These are phyloP conservation scores for Sambucus nigra DNA, from an alignment of 129 eudicot genomes.

Conservation along the genomic window DNA sequence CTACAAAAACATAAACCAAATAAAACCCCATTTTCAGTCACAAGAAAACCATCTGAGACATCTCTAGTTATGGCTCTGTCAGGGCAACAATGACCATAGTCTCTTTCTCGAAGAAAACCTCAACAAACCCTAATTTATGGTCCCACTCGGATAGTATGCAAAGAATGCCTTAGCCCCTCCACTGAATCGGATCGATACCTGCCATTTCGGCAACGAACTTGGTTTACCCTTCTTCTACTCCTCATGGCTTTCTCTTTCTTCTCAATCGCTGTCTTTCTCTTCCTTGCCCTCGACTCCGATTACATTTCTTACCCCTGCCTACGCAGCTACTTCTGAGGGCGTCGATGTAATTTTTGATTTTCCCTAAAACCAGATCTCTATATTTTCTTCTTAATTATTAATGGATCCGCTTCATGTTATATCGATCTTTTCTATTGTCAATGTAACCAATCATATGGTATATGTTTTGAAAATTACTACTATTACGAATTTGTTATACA, in stretches of 20 bases:
- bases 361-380: too few relatives aligned
- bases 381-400: too few relatives aligned
- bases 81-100: slow-evolving; percentile 35
- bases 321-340: slow-evolving; percentile 64
- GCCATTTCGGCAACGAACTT: slow-evolving; percentile 66
- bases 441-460: too few relatives aligned
- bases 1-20: too few relatives aligned
- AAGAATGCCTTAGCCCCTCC: slow-evolving; percentile 22
- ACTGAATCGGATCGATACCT: slow-evolving; percentile 29
- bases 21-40: too few relatives aligned
- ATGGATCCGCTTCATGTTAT: too few relatives aligned
- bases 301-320: slow-evolving; percentile 37
- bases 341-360: slow-evolving; percentile 86
- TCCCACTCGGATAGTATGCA: slow-evolving; percentile 50
- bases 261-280: slow-evolving; percentile 56
- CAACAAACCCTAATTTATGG: slow-evolving; percentile 6
- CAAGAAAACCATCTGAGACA: not conserved
- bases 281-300: slow-evolving; percentile 63
- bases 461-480: too few relatives aligned
- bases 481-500: too few relatives aligned
- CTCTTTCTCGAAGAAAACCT: slow-evolving; percentile 43
- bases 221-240: slow-evolving; percentile 57
- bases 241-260: slow-evolving; percentile 69
- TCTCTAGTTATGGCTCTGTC: slow-evolving; percentile 85
- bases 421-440: too few relatives aligned